Conservation (phyloP, 78 protist genomes). For the Polysphondylium violaceum region DNA sequence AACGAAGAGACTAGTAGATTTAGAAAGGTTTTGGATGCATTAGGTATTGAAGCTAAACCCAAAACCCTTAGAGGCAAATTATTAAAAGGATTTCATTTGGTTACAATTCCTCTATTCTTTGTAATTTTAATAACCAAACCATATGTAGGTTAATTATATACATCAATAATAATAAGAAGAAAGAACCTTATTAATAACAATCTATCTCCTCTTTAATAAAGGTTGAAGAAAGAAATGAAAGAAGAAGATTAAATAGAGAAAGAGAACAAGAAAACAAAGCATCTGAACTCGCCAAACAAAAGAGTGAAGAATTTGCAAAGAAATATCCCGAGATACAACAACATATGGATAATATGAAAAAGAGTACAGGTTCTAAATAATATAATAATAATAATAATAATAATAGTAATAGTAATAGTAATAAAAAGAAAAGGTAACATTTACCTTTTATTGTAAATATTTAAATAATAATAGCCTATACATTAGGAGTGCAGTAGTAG, state of each 20-base stretch:
- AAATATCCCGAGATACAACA: slow-evolving; percentile 6
- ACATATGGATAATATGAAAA: no score
- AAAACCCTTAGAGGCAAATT: slow-evolving; percentile 27
- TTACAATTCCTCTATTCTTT: slow-evolving; percentile 22
- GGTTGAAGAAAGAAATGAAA: slow-evolving; percentile 27
- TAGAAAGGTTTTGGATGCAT: neutral
- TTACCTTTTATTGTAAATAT: no score
- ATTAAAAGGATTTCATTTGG: slow-evolving; percentile 14
- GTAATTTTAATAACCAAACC: slow-evolving; percentile 11
- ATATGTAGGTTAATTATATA: neutral
- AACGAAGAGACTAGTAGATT: no score
- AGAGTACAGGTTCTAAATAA: no score
- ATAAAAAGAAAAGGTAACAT: no score
- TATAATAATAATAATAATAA: no score
- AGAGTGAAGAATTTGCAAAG: slow-evolving; percentile 13
- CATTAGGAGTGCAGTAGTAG: no score
- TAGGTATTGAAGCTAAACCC: slow-evolving; percentile 26
- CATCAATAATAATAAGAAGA: neutral
- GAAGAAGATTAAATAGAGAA: slow-evolving; percentile 3
- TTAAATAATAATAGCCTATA: no score
- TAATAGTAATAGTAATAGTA: no score
- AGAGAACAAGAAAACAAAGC: neutral
- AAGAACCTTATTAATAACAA: neutral
- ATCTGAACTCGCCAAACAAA: slow-evolving; percentile 18
- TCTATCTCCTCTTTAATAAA: neutral